A percentile compares a stretch with the other conserved stretches of the same genome.
Evolutionary conservation across 805 yeast genomes (phyloP).

Genomic region (Myxozyma melibiosi): DNA sequence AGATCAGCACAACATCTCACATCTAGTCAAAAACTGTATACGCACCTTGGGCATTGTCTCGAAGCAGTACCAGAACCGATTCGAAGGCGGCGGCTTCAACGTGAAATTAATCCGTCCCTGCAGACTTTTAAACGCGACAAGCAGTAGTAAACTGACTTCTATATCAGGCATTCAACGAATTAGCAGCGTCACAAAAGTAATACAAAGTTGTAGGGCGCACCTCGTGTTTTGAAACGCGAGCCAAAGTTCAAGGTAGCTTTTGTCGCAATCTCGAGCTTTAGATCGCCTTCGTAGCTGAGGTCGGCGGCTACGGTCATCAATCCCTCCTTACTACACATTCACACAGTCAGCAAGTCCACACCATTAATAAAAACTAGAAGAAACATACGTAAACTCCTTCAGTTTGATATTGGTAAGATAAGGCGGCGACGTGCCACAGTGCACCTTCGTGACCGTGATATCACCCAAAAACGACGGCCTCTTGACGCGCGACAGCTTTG

Average conservation of each 20-base stretch:
- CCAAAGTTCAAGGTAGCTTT: conserved; percentile 77
- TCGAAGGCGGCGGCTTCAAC: conserved; percentile 88
- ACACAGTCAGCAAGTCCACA: neutral
- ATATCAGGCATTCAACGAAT: neutral
- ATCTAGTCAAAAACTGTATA: neutral
- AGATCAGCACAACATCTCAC: neutral
- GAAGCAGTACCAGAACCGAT: conserved; percentile 88
- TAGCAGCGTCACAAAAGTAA: neutral
- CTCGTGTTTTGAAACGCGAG: conserved; percentile 63
- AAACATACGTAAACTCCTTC: conserved; percentile 53
- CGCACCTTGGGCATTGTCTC: conserved; percentile 62
- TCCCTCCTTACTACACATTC: conserved; percentile 70
- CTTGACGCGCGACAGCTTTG: conserved; percentile 75
- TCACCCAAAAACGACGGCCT: conserved; percentile 88
- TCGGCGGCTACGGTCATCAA: conserved; percentile 61
- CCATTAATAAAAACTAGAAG: neutral
- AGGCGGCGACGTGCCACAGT: conserved; percentile 82
- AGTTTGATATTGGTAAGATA: conserved; percentile 71
- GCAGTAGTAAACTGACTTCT: conserved; percentile 73
- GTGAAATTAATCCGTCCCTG: conserved; percentile 72
- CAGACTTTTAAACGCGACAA: conserved; percentile 65
- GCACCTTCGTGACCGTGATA: conserved; percentile 68
- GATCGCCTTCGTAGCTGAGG: conserved; percentile 72
- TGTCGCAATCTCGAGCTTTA: conserved; percentile 76
- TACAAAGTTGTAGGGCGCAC: neutral